Percentiles rank a stretch among this genome's conserved stretches.
Conservation (phyloP, 495 filamentous ascomycete species). For the Zalerion maritima region DNA sequence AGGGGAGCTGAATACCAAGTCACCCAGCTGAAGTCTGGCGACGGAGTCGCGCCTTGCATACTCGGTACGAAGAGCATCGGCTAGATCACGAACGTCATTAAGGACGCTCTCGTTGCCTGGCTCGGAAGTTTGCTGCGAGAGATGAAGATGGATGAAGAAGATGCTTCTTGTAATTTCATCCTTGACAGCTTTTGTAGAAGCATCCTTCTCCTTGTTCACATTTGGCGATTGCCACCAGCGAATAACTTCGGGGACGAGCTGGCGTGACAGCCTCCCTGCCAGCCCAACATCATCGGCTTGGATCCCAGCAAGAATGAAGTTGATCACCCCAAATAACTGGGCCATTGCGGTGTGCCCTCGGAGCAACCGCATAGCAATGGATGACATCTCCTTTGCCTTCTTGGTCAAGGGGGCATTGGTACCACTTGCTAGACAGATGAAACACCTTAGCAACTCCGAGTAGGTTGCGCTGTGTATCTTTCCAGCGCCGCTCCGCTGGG, state of each 20-base stretch:
- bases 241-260: conserved; percentile 55
- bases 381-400: conserved; percentile 41
- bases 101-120: conserved; percentile 15
- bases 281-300: conserved; percentile 53
- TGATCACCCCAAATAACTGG: conserved; percentile 57
- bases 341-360: conserved; percentile 38
- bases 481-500: conserved; percentile 6
- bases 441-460: conserved; percentile 49
- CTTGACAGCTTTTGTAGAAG: conserved; percentile 45
- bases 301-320: conserved; percentile 48
- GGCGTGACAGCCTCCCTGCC: conserved; percentile 37
- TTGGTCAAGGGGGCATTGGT: conserved; percentile 58
- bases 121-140: conserved; percentile 27
- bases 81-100: conserved; percentile 33
- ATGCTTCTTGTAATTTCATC: conserved; percentile 54
- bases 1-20: conserved; percentile 42
- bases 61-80: conserved; percentile 51
- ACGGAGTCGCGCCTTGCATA: conserved; percentile 57
- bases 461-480: conserved; percentile 19
- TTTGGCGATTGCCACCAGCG: conserved; percentile 59
- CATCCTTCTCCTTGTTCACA: conserved; percentile 48
- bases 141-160: conserved; percentile 46
- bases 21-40: conserved; percentile 62
- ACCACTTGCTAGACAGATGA: conserved; percentile 47
- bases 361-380: conserved; percentile 46